Conservation (phyloP, 2,329 filamentous ascomycete genomes). For the Salinomyces thailandicus region DNA sequence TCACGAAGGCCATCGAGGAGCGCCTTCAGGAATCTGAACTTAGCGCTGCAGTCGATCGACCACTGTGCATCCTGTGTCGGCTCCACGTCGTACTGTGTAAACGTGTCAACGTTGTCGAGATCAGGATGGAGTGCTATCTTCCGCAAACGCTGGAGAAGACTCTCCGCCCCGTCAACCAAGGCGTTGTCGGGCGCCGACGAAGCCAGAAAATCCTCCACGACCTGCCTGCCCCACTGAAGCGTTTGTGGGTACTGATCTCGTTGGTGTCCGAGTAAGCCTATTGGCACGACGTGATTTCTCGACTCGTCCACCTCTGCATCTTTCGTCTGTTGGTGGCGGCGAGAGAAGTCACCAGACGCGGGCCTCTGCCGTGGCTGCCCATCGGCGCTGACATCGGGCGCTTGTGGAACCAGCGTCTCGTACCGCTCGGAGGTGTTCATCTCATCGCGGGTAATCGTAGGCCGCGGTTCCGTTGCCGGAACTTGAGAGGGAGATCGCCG, state of each 20-base stretch:
- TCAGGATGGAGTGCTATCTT: conserved; percentile 24
- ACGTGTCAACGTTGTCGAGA: conserved; percentile 23
- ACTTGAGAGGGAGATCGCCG: conserved; percentile 26
- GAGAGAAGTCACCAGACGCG: background rate
- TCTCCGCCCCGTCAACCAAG: conserved; percentile 12
- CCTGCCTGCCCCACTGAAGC: conserved; percentile 4
- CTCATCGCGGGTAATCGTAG: conserved; percentile 21
- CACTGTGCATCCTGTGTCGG: conserved; percentile 23
- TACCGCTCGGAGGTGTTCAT: conserved; percentile 26
- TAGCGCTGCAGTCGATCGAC: conserved; percentile 26
- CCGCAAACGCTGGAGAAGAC: conserved; percentile 18
- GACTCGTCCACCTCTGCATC: conserved; percentile 3
- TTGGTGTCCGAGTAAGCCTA: conserved; percentile 21
- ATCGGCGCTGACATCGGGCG: background rate
- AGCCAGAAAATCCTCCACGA: conserved; percentile 19
- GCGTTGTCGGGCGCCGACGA: conserved; percentile 8
- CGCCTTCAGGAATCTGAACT: conserved; percentile 27
- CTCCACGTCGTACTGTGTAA: conserved; percentile 19
- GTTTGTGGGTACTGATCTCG: conserved; percentile 22
- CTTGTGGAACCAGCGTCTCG: conserved; percentile 23
- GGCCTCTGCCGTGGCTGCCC: background rate
- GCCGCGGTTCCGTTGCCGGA: conserved; percentile 19
- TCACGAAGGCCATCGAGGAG: conserved; percentile 20
- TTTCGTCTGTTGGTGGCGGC: conserved; percentile 3
- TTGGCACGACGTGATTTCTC: conserved; percentile 15